Evolutionary conservation across 345 rosid genomes (phyloP).

Genomic region (Adansonia digitata): DNA sequence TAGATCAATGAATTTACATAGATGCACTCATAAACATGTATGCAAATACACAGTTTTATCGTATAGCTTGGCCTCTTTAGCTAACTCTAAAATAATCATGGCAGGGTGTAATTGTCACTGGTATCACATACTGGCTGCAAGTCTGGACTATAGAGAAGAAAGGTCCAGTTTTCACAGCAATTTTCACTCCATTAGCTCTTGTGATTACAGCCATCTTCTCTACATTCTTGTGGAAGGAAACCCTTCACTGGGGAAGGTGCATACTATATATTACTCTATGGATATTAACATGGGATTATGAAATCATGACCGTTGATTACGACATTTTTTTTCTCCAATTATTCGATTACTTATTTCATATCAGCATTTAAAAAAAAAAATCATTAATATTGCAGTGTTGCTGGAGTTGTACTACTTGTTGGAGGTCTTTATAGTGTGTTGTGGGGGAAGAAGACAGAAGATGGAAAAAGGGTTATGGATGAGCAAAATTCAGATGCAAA

Average conservation of each 20-base stretch:
- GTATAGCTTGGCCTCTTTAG: neutral
- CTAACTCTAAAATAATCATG: neutral
- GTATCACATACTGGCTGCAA: slow-evolving; percentile 79
- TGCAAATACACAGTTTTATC: neutral
- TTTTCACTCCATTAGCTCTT: slow-evolving; percentile 78
- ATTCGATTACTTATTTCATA: neutral
- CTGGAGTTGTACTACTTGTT: slow-evolving; percentile 69
- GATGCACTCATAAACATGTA: neutral
- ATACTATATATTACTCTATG: neutral
- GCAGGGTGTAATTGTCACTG: slow-evolving; percentile 75
- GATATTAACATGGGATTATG: neutral
- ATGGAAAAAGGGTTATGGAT: slow-evolving; percentile 5
- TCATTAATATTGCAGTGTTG: slow-evolving; percentile 41
- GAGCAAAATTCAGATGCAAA: slow-evolving; percentile 23
- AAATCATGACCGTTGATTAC: neutral
- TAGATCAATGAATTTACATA: too few species aligned
- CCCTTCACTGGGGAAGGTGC: slow-evolving; percentile 70
- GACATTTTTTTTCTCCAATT: neutral
- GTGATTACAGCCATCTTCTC: slow-evolving; percentile 66
- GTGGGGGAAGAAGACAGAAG: slow-evolving; percentile 83
- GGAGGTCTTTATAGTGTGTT: slow-evolving; percentile 68
- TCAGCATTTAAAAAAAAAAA: neutral
- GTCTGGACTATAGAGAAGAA: slow-evolving; percentile 80
- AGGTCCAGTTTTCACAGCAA: slow-evolving; percentile 79
- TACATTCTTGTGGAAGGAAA: slow-evolving; percentile 61